Evolutionary conservation across 2,329 filamentous ascomycete species (phyloP), one percentile per base, ranked within the genome.

Genomic region (Nemania serpens): DNA sequence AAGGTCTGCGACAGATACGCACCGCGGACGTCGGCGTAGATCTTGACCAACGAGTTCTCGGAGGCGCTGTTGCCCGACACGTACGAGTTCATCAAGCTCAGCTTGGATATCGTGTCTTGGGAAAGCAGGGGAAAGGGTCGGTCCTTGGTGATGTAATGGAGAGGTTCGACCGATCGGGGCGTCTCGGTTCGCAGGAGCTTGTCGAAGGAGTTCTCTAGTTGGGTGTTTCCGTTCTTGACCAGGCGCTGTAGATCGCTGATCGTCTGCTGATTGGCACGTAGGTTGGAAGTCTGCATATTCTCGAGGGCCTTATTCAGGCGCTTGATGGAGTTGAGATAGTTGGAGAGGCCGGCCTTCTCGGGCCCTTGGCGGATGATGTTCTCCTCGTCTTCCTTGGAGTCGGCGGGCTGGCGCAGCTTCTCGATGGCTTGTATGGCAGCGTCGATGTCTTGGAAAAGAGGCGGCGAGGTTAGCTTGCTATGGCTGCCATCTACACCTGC

Each of bases 121-220:
- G 89, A 83, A 29, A 98, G 83, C 10, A 88, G 82, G 9, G 95
- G 95, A 70, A 98, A 99, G 1, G 90, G 86, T 73, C 82, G 84
- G 79, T 92, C 86, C 76, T 98, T 98, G 17, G 93, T 97, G 70
- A 97, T 89, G 72, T 89, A 97, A 75, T 97, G 91, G 46, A 99
- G 79, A 7, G 95, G 93, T 73, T 99, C 95, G 51, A 98, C 84
- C 2, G 90, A 86, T 52, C 86, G 85, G 13, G 91, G 89, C 41
- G 93, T 91, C 68, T 96, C 91, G 63, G 84, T 85, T 46, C 83
- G 81, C 39, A 99, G 79, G 55, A 93, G 82, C 61, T 89, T 88
- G 64, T 93, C 86, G 72, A 97, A 96, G 56, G 94, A 84, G 58
- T 87, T 87, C 75, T 98, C 93, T 34, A 99, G 81, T 73, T 96